Percentiles rank a stretch among this genome's conserved stretches.
These are phyloP conservation scores for Ceratobasidium theobromae DNA, from an alignment of 1,284 basidiomycete genomes.

Conservation along the genomic window DNA sequence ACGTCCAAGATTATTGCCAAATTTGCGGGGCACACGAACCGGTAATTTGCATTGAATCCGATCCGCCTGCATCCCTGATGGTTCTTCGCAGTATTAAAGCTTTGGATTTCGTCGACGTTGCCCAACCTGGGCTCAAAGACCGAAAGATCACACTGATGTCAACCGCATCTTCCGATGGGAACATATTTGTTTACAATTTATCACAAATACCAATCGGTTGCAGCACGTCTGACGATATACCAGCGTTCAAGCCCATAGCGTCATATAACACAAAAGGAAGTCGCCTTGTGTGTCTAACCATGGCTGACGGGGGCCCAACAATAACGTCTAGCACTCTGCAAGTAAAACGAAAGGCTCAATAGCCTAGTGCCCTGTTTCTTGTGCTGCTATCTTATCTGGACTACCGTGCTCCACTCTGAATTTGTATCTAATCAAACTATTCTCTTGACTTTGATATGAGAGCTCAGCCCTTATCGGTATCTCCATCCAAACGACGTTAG, in stretches of 20 bases:
- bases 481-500: no score
- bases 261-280: slow-evolving; percentile 83
- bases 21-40: slow-evolving; percentile 70
- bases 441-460: no score
- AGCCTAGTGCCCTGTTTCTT: no score
- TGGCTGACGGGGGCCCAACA: slow-evolving; percentile 58
- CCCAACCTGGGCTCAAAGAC: slow-evolving; percentile 47
- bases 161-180: slow-evolving; percentile 82
- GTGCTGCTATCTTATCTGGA: no score
- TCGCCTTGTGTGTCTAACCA: slow-evolving; percentile 74
- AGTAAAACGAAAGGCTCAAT: slow-evolving; percentile 2
- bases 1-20: slow-evolving; percentile 56
- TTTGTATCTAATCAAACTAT: no score
- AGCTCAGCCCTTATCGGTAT: no score
- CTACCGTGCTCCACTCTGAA: no score
- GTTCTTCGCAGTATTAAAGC: slow-evolving; percentile 62
- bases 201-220: slow-evolving; percentile 47
- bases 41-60: slow-evolving; percentile 50
- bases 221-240: slow-evolving; percentile 39
- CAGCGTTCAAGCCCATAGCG: slow-evolving; percentile 57
- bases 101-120: slow-evolving; percentile 60
- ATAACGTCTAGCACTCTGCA: not conserved
- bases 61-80: slow-evolving; percentile 1
- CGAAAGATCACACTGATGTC: slow-evolving; percentile 62
- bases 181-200: slow-evolving; percentile 78